These are phyloP conservation scores for Ascochyta fabae DNA, from an alignment of 2,329 filamentous ascomycete species.

Conservation along the genomic window DNA sequence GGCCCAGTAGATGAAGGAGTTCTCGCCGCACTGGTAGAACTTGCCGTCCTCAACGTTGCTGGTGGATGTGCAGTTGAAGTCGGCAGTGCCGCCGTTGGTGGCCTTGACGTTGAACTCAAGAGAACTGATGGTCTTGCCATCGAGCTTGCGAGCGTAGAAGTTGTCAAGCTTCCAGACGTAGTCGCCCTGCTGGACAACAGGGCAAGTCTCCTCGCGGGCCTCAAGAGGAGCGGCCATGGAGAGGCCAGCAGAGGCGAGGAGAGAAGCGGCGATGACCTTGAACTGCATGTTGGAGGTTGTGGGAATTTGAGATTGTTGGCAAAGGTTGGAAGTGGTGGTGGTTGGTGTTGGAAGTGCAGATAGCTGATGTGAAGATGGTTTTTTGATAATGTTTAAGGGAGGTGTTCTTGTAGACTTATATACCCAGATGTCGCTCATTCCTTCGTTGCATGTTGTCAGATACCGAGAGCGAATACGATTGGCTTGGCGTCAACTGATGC, in stretches of 20 bases:
- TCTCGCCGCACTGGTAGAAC: constrained; percentile 23
- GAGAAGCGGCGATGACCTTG: constrained; percentile 21
- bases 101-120: constrained; percentile 26
- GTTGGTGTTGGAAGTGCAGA: constrained; percentile 1
- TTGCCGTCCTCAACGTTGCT: constrained; percentile 15
- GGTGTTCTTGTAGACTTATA: background rate
- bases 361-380: constrained; percentile 9
- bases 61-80: constrained; percentile 19
- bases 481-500: constrained; percentile 9
- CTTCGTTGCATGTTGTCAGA: background rate
- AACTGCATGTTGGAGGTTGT: constrained; percentile 26
- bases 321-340: background rate
- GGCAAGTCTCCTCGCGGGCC: constrained; percentile 12
- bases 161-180: constrained; percentile 30
- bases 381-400: constrained; percentile 5
- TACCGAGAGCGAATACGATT: constrained; percentile 7
- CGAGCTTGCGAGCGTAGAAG: constrained; percentile 28
- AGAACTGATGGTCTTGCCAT: constrained; percentile 24
- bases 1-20: constrained; percentile 22
- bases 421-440: background rate
- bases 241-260: constrained; percentile 23
- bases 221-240: constrained; percentile 20
- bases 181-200: constrained; percentile 18
- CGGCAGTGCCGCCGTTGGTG: constrained; percentile 20
- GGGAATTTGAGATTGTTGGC: constrained; percentile 3